Evolutionary conservation across 495 filamentous ascomycete genomes (phyloP).

Genomic region (Extremus antarcticus): DNA sequence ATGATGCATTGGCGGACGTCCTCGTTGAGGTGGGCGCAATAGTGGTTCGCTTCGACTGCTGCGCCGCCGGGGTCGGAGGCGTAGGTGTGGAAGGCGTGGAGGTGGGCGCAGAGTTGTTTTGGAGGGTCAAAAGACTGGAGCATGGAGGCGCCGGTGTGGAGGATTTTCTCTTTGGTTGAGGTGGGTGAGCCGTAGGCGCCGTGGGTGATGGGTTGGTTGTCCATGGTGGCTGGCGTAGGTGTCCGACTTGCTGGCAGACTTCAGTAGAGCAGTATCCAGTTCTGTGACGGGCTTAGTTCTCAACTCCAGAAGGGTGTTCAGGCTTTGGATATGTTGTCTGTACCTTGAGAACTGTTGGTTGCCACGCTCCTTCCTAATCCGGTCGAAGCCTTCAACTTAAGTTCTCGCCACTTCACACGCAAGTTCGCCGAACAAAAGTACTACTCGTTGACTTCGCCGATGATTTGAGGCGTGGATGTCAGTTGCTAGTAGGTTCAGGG

Average conservation of each 20-base stretch:
- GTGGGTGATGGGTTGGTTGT: constrained; percentile 22
- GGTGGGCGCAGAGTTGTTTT: constrained; percentile 55
- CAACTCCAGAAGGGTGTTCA: too few relatives aligned
- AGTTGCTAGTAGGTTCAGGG: too few relatives aligned
- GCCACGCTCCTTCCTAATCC: not conserved
- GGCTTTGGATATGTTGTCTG: too few relatives aligned
- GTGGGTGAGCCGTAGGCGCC: constrained; percentile 20
- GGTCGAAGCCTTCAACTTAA: too few relatives aligned
- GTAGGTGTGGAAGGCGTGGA: constrained; percentile 81
- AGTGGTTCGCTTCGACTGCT: constrained; percentile 69
- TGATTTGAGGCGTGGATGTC: too few relatives aligned
- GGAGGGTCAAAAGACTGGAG: constrained; percentile 59
- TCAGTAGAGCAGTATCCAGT: too few relatives aligned
- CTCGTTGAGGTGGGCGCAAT: constrained; percentile 71
- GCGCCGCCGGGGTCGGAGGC: constrained; percentile 53
- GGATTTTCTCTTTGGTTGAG: constrained; percentile 42
- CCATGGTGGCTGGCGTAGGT: constrained; percentile 10
- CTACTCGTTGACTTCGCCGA: too few relatives aligned
- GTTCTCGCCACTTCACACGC: not conserved
- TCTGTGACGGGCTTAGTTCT: too few relatives aligned
- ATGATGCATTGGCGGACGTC: constrained; percentile 75
- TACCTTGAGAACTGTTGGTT: too few relatives aligned
- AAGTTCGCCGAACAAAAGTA: not conserved
- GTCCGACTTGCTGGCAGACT: not conserved
- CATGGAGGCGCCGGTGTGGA: constrained; percentile 53